These are phyloP conservation scores for Candida succiphila DNA, from an alignment of 805 yeast species.

Conservation along the genomic window DNA sequence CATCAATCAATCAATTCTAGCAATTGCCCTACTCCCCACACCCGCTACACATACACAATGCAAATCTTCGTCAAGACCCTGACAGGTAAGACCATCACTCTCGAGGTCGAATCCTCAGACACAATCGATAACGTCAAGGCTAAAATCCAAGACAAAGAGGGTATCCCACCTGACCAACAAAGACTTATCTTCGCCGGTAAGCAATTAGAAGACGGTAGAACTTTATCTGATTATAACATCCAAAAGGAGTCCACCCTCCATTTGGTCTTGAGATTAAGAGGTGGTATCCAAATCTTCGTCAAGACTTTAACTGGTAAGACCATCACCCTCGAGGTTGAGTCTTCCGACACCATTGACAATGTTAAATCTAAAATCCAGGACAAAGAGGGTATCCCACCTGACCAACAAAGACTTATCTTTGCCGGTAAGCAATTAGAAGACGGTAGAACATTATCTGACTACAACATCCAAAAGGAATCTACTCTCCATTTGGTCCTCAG, in stretches of 20 bases:
- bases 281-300: conserved; percentile 75
- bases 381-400: conserved; percentile 33
- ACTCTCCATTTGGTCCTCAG: conserved; percentile 26
- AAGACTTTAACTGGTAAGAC: conserved; percentile 84
- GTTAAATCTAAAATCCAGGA: conserved; percentile 33
- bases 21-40: conserved; percentile 24
- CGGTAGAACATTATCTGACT: conserved; percentile 93
- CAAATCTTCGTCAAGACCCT: conserved; percentile 74
- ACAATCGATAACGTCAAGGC: conserved; percentile 34
- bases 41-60: conserved; percentile 46
- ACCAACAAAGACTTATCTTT: conserved; percentile 30
- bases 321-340: conserved; percentile 82
- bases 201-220: conserved; percentile 66
- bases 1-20: neutral
- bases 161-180: conserved; percentile 36
- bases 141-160: conserved; percentile 33
- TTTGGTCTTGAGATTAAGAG: conserved; percentile 80
- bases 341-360: conserved; percentile 35
- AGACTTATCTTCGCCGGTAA: conserved; percentile 37
- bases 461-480: conserved; percentile 34
- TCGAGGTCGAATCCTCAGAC: conserved; percentile 35
- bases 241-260: conserved; percentile 52
- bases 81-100: conserved; percentile 83
- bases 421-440: conserved; percentile 36
- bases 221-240: conserved; percentile 74